Evolutionary conservation across 768 basidiomycete genomes (phyloP), one percentile per base, ranked within the genome.

Genomic region (Boletus reticuloceps): DNA sequence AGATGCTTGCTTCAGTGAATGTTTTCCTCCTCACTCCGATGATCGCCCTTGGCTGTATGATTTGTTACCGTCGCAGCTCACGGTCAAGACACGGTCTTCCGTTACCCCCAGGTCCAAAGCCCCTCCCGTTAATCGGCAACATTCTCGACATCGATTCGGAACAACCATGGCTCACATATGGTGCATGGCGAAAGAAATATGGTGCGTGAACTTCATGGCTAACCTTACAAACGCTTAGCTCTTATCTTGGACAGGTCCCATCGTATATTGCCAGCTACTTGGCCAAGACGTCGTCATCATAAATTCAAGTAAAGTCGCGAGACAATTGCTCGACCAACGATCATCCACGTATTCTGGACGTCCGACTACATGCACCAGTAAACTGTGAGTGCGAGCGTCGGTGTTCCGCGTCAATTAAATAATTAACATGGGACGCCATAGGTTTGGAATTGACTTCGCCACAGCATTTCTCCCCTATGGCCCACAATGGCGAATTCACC

Each of bases 391-490:
- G 19, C 25, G 39, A 29, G 7, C 9, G 4, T 38, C 25, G 9
- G n/a, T 13, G 10, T 44, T 32, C 34, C 39, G 22, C 7, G 14
- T 20, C 41, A 29, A 29, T 29, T 9, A 29, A 44, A 34, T 25
- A 5, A 34, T 32, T 45, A 34, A 64, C 37, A 6, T 14, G n/a
- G 16, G 41, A 41, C 39, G 20, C 20, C 14, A 17, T 31, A 69
- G 69, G 41, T 65, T 71, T 44, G 67, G 67, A 5, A 40, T 71
- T 38, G 69, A 71, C 22, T 71, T 67, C 53, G 19, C 57, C 20
- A 69, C 67, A 1, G 65, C 65, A 9, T 71, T 69, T 46, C 65
- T 69, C 2, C 65, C 63, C 6, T 68, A 63, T 44, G 68, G 68
- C 5, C 46, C 64, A 14, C 56, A 63, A 56, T 68, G 70, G 58